Evolutionary conservation across 2,329 filamentous ascomycete genomes (phyloP), one percentile per base, ranked within the genome.

Genomic region (Aspergillus sp.): DNA sequence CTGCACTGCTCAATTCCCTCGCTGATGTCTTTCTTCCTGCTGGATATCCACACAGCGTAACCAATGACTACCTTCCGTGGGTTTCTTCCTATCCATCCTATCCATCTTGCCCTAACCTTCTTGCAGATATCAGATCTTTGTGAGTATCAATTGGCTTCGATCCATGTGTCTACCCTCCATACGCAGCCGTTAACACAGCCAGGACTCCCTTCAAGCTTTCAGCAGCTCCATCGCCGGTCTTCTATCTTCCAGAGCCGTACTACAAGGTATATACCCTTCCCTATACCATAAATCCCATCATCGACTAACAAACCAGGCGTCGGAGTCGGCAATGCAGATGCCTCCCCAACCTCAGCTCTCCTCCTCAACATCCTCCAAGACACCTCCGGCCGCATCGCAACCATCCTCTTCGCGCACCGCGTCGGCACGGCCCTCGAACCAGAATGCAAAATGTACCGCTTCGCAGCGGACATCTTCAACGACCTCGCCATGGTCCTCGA

Each of bases 41-140:
- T 1, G 90, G 90, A n/a, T 96, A 85, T 65, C 90, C 90, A 1
- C 80, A 90, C 53, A 93, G 85, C 39, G 90, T 96, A 28, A 91
- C 86, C 1, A 72, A 80, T 10, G 90, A 96, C 66, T 96, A 96
- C 66, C 73, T 89, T 5, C 76, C 84, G 70, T 94, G 45, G 51
- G 57, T 54, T 19, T 4, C 19, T 19, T 19, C 19, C 19, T n/a
- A 32, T 28, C 39, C 7, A 35, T 34, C 5, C 4, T 7, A 26
- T 11, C 11, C 27, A 8, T 13, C n/a, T 36, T 11, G 7, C 10
- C 8, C 33, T 9, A 5, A 34, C 32, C 52, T 41, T 41, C 60
- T 29, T 1, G 27, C 43, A 84, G 81, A 57, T 85, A 85, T 63
- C 82, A 85, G 61, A 79, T 85, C 40, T 86, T 83, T 66, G 82